Evolutionary conservation across 1,284 basidiomycete genomes (phyloP).

Genomic region (Quambalaria eucalypti): DNA sequence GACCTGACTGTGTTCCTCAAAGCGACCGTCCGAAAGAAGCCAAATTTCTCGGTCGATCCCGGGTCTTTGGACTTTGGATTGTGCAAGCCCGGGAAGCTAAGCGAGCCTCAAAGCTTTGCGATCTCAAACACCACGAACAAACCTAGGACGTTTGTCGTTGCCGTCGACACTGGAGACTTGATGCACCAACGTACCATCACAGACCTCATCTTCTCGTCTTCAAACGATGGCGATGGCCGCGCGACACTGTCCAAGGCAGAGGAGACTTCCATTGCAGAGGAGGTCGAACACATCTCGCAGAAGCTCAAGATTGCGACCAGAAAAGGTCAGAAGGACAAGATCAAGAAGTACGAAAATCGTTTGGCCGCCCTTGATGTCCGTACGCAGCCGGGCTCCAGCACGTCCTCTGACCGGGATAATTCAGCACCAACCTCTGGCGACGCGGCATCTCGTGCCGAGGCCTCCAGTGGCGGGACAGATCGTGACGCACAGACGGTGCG

Average conservation of each 20-base stretch:
- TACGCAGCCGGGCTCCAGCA: constrained; percentile 14
- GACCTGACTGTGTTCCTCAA: constrained; percentile 52
- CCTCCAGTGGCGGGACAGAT: not conserved
- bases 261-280: constrained; percentile 46
- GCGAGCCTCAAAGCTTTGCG: constrained; percentile 44
- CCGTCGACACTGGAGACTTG: constrained; percentile 29
- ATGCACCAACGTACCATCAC: constrained; percentile 12
- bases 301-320: constrained; percentile 53
- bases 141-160: constrained; percentile 50
- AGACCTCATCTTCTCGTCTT: constrained; percentile 15
- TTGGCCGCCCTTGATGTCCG: constrained; percentile 49
- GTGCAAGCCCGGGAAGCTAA: constrained; percentile 27
- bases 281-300: constrained; percentile 51
- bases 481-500: not conserved
- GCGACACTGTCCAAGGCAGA: constrained; percentile 50
- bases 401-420: not conserved
- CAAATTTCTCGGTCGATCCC: constrained; percentile 50
- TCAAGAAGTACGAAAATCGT: constrained; percentile 51
- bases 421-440: not conserved
- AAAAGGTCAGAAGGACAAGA: constrained; percentile 52
- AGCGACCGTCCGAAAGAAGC: constrained; percentile 50
- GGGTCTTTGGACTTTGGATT: constrained; percentile 46
- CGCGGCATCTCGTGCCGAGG: not conserved
- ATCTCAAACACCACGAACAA: constrained; percentile 50
- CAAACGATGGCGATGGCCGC: constrained; percentile 28